These are phyloP conservation scores for Penicillium canescens DNA, from an alignment of 495 filamentous ascomycete genomes.

Conservation along the genomic window DNA sequence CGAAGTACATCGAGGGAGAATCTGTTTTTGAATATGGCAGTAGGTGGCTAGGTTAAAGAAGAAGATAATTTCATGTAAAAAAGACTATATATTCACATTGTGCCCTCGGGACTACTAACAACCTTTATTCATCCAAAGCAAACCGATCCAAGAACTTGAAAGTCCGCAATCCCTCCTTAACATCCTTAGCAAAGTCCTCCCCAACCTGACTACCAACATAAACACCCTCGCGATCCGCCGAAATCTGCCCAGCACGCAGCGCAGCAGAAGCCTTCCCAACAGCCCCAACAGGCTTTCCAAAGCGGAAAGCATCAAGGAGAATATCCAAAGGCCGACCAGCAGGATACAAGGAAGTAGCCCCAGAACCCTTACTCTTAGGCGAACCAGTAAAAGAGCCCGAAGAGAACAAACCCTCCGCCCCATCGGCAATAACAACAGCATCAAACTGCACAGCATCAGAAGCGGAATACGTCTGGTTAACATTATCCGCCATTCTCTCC, in stretches of 20 bases:
- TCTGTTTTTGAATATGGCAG: no score
- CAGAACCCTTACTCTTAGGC: constrained; percentile 13
- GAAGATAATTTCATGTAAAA: no score
- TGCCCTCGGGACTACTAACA: not conserved
- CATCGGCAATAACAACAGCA: constrained; percentile 62
- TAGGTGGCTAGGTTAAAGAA: not conserved
- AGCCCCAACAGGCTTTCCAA: constrained; percentile 71
- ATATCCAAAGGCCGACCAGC: constrained; percentile 64
- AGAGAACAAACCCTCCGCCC: constrained; percentile 56
- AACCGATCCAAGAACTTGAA: constrained; percentile 64
- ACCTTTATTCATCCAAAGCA: constrained; percentile 27
- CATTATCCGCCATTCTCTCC: constrained; percentile 54
- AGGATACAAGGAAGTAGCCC: constrained; percentile 58
- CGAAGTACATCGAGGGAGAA: no score
- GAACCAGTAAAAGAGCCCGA: constrained; percentile 21
- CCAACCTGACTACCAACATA: constrained; percentile 34
- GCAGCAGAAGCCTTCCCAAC: constrained; percentile 50
- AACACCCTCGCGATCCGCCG: constrained; percentile 48
- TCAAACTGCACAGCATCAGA: constrained; percentile 74
- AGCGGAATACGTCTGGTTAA: constrained; percentile 69
- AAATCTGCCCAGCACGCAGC: constrained; percentile 45
- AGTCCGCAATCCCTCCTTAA: constrained; percentile 61
- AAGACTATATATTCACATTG: not conserved
- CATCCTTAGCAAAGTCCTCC: constrained; percentile 38
- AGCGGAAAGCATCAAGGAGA: constrained; percentile 63